phyloP scores from a whole-genome alignment of 2,329 filamentous ascomycete genomes.

The Phoma herbarum region DNA sequence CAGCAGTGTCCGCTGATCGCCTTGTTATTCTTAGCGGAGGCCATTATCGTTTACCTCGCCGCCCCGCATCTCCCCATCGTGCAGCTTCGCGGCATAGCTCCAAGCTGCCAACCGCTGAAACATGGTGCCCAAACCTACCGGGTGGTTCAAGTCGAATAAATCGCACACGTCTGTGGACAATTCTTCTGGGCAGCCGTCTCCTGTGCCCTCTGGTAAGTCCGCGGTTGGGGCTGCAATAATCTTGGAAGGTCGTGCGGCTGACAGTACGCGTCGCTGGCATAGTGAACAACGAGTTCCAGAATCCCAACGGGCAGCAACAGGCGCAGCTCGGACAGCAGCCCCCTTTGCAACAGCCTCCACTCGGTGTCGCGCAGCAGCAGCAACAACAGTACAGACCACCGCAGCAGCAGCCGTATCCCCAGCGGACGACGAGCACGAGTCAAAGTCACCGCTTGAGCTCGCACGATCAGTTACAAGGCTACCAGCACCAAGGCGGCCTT shows the following conservation, averaged over 20 bases:
- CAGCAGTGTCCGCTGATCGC: constrained; percentile 34
- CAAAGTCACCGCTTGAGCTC: constrained; percentile 42
- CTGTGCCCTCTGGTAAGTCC: constrained; percentile 47
- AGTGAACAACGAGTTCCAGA: constrained; percentile 46
- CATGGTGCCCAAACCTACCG: constrained; percentile 50
- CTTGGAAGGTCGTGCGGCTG: constrained; percentile 39
- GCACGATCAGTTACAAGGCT: constrained; percentile 44
- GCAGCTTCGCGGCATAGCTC: constrained; percentile 36
- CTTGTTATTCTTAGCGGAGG: constrained; percentile 48
- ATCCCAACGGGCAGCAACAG: constrained; percentile 21
- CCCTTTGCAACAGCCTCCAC: constrained; percentile 20
- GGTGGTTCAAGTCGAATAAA: constrained; percentile 50
- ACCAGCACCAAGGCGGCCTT: constrained; percentile 36
- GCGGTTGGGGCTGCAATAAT: constrained; percentile 34
- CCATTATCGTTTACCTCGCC: constrained; percentile 26
- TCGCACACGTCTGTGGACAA: constrained; percentile 51
- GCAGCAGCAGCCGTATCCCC: constrained; percentile 34
- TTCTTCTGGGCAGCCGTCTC: constrained; percentile 46
- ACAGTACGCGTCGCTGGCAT: constrained; percentile 45
- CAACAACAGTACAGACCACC: constrained; percentile 17
- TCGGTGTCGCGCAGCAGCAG: constrained; percentile 21
- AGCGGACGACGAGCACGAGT: constrained; percentile 45
- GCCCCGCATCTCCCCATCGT: constrained; percentile 34
- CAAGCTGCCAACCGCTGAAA: constrained; percentile 37
- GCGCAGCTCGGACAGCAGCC: constrained; percentile 24